Conservation (phyloP, 306 rosid genomes). For the Begonia loranthoides region DNA sequence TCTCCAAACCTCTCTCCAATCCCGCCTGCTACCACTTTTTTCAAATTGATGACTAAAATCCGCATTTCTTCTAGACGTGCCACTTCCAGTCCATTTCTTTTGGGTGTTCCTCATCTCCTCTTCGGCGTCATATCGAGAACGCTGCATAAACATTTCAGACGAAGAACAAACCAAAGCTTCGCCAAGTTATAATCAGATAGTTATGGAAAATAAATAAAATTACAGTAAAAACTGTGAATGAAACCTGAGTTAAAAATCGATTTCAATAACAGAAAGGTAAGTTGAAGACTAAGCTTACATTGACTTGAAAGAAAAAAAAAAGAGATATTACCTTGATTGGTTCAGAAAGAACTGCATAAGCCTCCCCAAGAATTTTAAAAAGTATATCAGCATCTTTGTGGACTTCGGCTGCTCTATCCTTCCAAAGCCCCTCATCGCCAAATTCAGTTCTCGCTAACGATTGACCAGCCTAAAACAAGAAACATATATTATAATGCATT, state of each 20-base stretch:
- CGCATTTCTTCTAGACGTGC: constrained; percentile 38
- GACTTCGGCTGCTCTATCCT: constrained; percentile 66
- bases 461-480: constrained; percentile 60
- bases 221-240: neutral
- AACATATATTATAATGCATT: constrained; percentile 9
- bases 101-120: constrained; percentile 75
- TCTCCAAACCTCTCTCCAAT: constrained; percentile 64
- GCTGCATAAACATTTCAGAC: constrained; percentile 26
- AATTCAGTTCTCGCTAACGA: constrained; percentile 64
- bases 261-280: too few relatives aligned
- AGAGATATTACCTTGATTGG: constrained; percentile 66
- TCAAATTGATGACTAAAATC: constrained; percentile 49
- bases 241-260: neutral
- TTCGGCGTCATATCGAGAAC: constrained; percentile 69
- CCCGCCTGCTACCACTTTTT: constrained; percentile 39
- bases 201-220: constrained; percentile 2
- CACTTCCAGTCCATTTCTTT: constrained; percentile 53
- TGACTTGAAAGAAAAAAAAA: too few relatives aligned
- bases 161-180: too few relatives aligned
- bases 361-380: constrained; percentile 84
- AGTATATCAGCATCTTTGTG: constrained; percentile 67
- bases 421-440: constrained; percentile 72
- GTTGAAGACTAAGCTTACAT: too few relatives aligned
- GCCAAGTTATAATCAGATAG: too few relatives aligned
- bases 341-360: constrained; percentile 77